A percentile compares a stretch with the other conserved stretches of the same genome.
These are phyloP conservation scores for Puccinellia tenuiflora DNA, from an alignment of 176 grass and related monocot species.

Conservation along the genomic window DNA sequence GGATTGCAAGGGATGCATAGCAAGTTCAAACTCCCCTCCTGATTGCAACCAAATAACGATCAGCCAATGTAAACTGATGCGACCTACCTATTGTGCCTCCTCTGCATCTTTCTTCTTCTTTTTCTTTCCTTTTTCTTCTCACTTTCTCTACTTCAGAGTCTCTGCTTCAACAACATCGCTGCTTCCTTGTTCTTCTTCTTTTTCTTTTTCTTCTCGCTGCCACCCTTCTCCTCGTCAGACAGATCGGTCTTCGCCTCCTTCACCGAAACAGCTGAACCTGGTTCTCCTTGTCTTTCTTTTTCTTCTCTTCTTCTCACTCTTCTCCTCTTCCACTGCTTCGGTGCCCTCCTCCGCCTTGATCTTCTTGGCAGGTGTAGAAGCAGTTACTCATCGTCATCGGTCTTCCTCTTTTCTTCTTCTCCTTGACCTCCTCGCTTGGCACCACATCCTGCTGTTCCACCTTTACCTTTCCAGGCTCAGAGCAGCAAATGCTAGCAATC, in stretches of 20 bases:
- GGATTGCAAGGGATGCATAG: constrained; percentile 20
- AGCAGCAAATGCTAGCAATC: constrained; percentile 69
- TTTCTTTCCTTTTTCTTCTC: constrained; percentile 79
- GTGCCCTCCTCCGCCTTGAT: constrained; percentile 54
- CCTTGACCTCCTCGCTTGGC: constrained; percentile 14
- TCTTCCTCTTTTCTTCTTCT: constrained; percentile 69
- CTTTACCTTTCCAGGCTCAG: constrained; percentile 46
- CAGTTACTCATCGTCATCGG: constrained; percentile 16
- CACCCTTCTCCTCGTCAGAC: constrained; percentile 31
- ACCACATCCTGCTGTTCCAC: constrained; percentile 27
- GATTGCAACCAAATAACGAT: neutral
- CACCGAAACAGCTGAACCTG: constrained; percentile 20
- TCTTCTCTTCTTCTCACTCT: constrained; percentile 87
- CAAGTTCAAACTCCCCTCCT: neutral
- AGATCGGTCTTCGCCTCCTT: constrained; percentile 32
- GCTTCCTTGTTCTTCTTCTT: constrained; percentile 72
- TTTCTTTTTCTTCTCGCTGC: constrained; percentile 65
- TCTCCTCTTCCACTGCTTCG: no score
- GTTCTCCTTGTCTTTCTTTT: constrained; percentile 60
- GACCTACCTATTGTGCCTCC: constrained; percentile 16
- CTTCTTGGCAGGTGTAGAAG: constrained; percentile 49
- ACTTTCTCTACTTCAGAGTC: constrained; percentile 35
- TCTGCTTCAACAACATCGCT: constrained; percentile 11
- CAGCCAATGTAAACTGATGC: neutral
- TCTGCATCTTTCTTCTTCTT: constrained; percentile 71